A percentile compares a stretch with the other conserved stretches of the same genome.
Evolutionary conservation across 495 filamentous ascomycete genomes (phyloP).

Genomic region (Collariella sp.): DNA sequence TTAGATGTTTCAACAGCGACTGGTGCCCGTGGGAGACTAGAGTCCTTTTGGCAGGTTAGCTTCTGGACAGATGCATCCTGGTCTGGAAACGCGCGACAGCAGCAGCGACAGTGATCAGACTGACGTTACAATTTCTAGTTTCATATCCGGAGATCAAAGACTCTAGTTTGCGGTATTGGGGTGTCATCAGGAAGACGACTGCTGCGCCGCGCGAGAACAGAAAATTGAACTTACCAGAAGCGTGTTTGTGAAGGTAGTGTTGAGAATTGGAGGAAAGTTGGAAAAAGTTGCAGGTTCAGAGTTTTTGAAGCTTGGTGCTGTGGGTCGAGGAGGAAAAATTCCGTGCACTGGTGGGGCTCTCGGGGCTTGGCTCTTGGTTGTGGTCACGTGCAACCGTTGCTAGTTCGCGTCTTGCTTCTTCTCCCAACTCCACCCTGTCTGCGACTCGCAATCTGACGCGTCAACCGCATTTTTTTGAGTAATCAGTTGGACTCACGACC

Average conservation of each 20-base stretch:
- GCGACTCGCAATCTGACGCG: background rate
- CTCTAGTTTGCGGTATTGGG: constrained; percentile 98
- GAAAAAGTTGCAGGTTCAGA: constrained; percentile 13
- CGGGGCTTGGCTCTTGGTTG: background rate
- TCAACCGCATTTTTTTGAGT: background rate
- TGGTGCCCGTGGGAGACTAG: constrained; percentile 7
- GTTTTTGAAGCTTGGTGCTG: constrained; percentile 26
- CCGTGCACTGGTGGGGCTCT: constrained; percentile 9
- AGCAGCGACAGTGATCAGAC: constrained; percentile 60
- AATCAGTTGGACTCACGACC: background rate
- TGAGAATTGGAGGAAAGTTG: constrained; percentile 13
- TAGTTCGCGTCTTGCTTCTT: constrained; percentile 14
- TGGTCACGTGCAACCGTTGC: constrained; percentile 21
- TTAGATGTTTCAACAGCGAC: background rate
- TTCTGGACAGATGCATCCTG: background rate
- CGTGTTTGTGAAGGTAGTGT: constrained; percentile 10
- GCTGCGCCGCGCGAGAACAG: constrained; percentile 3
- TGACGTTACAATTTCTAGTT: constrained; percentile 95
- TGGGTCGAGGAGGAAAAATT: constrained; percentile 24
- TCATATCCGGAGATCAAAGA: constrained; percentile 97
- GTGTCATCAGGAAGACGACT: constrained; percentile 44
- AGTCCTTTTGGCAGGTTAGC: constrained; percentile 12
- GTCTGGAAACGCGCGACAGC: constrained; percentile 4
- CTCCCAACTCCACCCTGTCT: background rate
- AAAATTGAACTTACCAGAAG: constrained; percentile 23